A percentile compares a stretch with the other conserved stretches of the same genome.
Evolutionary conservation across 2,329 filamentous ascomycete genomes (phyloP).

Genomic region (Sporothrix pallida): DNA sequence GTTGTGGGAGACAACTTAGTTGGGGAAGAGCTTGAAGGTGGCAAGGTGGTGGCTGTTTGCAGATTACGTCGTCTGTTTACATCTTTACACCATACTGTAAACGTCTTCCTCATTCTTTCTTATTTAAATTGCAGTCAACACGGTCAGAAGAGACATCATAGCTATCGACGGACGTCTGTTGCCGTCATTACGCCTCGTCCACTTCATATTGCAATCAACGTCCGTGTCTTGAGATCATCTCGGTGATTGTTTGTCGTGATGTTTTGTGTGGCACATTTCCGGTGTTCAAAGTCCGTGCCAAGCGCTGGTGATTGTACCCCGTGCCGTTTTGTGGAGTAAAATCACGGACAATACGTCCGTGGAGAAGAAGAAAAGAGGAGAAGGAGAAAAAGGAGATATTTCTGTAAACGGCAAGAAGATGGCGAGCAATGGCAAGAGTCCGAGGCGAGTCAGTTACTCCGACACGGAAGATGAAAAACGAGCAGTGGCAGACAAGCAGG

Average conservation of each 20-base stretch:
- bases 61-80: background rate
- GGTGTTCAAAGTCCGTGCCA: conserved; percentile 1
- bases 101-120: background rate
- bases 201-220: no score
- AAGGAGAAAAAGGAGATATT: background rate
- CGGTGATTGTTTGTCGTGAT: background rate
- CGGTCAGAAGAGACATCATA: no score
- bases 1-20: no score
- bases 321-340: background rate
- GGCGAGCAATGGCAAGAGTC: background rate
- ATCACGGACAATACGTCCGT: background rate
- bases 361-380: background rate
- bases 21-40: background rate
- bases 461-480: background rate
- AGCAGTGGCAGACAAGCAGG: background rate
- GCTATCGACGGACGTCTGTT: background rate
- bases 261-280: background rate
- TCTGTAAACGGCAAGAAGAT: background rate
- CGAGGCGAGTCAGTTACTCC: background rate
- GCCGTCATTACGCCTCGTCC: background rate
- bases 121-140: background rate
- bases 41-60: no score
- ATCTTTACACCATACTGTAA: background rate
- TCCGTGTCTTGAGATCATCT: background rate
- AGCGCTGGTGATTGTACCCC: conserved; percentile 5